phyloP scores from a whole-genome alignment of 805 yeast species.

The Candida insectorum region DNA sequence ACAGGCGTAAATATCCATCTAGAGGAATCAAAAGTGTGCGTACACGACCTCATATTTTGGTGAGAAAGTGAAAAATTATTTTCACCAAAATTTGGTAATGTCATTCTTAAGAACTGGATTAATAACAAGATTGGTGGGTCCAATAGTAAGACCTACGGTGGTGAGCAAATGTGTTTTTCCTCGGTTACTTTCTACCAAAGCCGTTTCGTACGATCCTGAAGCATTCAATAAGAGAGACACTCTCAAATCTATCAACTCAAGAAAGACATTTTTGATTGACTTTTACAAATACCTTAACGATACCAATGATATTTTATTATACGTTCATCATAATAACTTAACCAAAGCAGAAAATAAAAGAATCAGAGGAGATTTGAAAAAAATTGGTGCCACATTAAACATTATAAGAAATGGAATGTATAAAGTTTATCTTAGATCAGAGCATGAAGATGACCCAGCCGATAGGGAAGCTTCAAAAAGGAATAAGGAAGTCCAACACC shows the following conservation, averaged over 20 bases:
- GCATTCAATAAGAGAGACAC: conserved; percentile 30
- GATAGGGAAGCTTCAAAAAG: conserved; percentile 45
- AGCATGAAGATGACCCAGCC: conserved; percentile 72
- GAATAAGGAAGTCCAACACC: conserved; percentile 52
- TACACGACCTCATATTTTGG: too few relatives aligned
- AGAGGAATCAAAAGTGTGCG: too few relatives aligned
- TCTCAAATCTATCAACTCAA: conserved; percentile 60
- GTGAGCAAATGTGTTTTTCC: too few relatives aligned
- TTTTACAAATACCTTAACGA: conserved; percentile 70
- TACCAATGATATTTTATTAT: conserved; percentile 64
- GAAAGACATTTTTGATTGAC: conserved; percentile 86
- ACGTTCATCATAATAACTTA: conserved; percentile 83
- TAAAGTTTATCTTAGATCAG: conserved; percentile 71
- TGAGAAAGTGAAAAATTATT: too few relatives aligned
- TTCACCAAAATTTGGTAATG: too few relatives aligned
- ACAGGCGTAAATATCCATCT: too few relatives aligned
- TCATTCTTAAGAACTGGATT: too few relatives aligned
- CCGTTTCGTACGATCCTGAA: too few relatives aligned
- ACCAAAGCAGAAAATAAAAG: conserved; percentile 62
- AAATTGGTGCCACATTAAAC: conserved; percentile 67
- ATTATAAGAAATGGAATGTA: conserved; percentile 69
- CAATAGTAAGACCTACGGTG: too few relatives aligned
- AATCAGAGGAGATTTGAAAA: conserved; percentile 58
- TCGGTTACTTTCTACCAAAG: too few relatives aligned
- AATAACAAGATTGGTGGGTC: too few relatives aligned